Base-by-base conservation (phyloP, 495 filamentous ascomycete species). In the Aspergillus nanangensis region DNA sequence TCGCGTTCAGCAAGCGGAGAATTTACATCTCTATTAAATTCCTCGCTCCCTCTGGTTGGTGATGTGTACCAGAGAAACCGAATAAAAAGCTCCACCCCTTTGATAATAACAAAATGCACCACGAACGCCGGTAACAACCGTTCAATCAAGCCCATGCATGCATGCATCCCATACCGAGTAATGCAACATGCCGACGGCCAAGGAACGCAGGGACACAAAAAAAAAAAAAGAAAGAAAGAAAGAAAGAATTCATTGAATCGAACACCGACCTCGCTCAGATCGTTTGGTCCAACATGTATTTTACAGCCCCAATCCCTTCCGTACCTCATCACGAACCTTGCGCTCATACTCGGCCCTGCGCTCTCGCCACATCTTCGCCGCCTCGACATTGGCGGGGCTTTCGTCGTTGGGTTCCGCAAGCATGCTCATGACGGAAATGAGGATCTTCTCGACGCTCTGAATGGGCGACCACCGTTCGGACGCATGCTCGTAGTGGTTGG, bases 351-450 rank as follows among this genome's bases (percentile, higher is more conserved):
- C 87, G 20, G 57, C 58, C 55, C 89, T 79, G 53, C 82, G 69
- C 53, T 97, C 94, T 44, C 93, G 79, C 93, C 93, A 99, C 90
- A 96, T 95, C 77, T 94, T 89, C 42, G 94, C 93, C 19, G 93
- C 93, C 75, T 99, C 94, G 45, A 97, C 83, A 69, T 99, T 99
- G 45, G 93, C 93, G 1, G 93, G 94, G 59, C 86, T 92, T 79
- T 99, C 93, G 61, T 97, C 94, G 65, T 99, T 99, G 52, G 93
- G 93, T 71, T 96, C 93, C 2, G 91, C 90, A 44, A 99, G 75
- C 93, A 99, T 97, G 60, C 89, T 95, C 90, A 99, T 99, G 36
- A 99, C 93, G 1, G 80, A 86, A 43, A 97, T 90, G 50, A 99
- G 70, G 44, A 99, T 99, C 80, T 96, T 97, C 76, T 97, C 94